Evolutionary conservation across 495 filamentous ascomycete genomes (phyloP), one percentile per base, ranked within the genome.

Genomic region (Aspergillus kassunensis): DNA sequence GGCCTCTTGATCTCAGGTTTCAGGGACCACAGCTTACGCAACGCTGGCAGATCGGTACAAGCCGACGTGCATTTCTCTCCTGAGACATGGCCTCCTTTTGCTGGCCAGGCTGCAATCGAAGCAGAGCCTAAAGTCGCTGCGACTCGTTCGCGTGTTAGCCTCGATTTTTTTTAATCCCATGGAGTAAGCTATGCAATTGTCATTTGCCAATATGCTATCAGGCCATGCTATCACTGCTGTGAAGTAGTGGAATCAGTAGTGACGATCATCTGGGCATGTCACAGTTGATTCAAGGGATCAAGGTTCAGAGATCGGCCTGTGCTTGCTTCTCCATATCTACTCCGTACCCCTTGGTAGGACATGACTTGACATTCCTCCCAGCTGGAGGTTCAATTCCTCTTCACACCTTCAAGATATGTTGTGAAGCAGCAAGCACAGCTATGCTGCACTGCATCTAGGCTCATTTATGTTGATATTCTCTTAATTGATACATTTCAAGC

Each of bases 1-100:
- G n/a, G n/a, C n/a, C n/a, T n/a, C n/a, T n/a, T 41, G 27, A 36
- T 46, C 49, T 49, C 46, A 44, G 50, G 47, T 21, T 13, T n/a
- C 39, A 44, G 54, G 54, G 51, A 54, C 58, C 58, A 57, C 58
- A 44, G 58, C 44, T 60, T 60, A 60, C 58, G 54, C 57, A 60
- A 60, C 41, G 47, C 18, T 34, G 24, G 39, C 42, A 49, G 47
- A 54, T 60, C 54, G 35, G 44, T 42, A 23, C 35, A 20, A 36
- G 3, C 3, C 34, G 11, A 33, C 30, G 4, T 33, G 30, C 27
- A 30, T 44, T 12, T 45, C 34, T 24, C 12, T 41, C 34, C 12
- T 41, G 16, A 52, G 21, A 11, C 24, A 9, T 19, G 29, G 7
- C 52, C 43, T 44, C 49, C 49, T 49, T 43, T 43, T 47, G 24